Evolutionary conservation across 2,329 filamentous ascomycete species (phyloP).

Genomic region (Penicillium janthinellum): DNA sequence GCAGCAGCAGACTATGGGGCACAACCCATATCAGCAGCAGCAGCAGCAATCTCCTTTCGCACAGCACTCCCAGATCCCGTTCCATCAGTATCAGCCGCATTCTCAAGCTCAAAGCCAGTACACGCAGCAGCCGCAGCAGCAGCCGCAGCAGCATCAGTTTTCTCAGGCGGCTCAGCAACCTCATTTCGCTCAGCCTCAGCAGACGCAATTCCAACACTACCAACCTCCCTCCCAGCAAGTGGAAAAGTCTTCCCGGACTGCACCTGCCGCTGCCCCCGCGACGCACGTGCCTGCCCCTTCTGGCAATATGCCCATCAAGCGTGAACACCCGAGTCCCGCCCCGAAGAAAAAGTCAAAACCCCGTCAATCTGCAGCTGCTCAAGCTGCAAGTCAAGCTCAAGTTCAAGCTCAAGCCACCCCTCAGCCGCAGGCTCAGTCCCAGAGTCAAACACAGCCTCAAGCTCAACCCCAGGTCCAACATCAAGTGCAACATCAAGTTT

Average conservation of each 20-base stretch:
- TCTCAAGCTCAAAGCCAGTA: conserved; percentile 12
- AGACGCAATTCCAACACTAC: conserved; percentile 28
- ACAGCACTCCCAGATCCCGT: conserved; percentile 24
- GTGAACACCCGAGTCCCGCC: conserved; percentile 19
- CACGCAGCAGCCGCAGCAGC: conserved; percentile 18
- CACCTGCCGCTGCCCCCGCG: not conserved
- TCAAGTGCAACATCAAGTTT: not conserved
- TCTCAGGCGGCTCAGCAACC: conserved; percentile 22
- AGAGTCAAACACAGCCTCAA: not conserved
- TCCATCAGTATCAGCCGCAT: conserved; percentile 26
- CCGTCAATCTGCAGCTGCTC: conserved; percentile 4
- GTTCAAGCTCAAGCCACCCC: not conserved
- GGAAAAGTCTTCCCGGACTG: conserved; percentile 7
- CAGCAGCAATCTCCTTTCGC: conserved; percentile 22
- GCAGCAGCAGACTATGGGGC: conserved; percentile 25
- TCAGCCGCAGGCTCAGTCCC: conserved; percentile 4
- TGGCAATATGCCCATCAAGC: conserved; percentile 11
- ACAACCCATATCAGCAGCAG: conserved; percentile 30
- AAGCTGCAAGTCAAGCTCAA: not conserved
- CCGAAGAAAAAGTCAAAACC: conserved; percentile 28
- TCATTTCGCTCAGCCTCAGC: conserved; percentile 21
- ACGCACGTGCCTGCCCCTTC: conserved; percentile 5
- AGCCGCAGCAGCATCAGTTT: conserved; percentile 15
- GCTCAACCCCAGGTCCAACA: not conserved
- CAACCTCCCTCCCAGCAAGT: conserved; percentile 21